These are phyloP conservation scores for Naganishia kalamii DNA, from an alignment of 768 basidiomycete species.

Conservation along the genomic window DNA sequence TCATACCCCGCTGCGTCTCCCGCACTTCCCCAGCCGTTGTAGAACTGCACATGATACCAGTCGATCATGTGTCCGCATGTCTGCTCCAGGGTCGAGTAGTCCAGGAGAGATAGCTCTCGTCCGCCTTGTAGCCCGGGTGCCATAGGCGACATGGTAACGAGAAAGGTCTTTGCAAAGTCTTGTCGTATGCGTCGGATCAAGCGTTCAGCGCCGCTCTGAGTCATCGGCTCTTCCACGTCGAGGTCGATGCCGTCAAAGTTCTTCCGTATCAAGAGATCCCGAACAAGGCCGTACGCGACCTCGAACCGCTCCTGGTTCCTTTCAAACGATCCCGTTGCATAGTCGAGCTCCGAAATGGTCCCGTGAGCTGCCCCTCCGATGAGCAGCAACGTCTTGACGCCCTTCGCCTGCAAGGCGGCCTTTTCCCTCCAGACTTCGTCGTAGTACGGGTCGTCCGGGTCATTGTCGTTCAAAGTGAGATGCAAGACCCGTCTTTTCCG, in stretches of 20 bases:
- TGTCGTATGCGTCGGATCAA: constrained; percentile 5
- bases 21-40: constrained; percentile 13
- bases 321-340: constrained; percentile 6
- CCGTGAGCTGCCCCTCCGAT: constrained; percentile 3
- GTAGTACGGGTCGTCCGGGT: neutral
- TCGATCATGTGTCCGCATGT: constrained; percentile 12
- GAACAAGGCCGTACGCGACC: constrained; percentile 9
- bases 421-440: constrained; percentile 10
- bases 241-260: constrained; percentile 9
- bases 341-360: constrained; percentile 14
- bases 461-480: neutral
- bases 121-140: constrained; percentile 11
- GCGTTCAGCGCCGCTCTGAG: constrained; percentile 9
- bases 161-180: neutral
- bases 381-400: constrained; percentile 7
- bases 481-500: neutral
- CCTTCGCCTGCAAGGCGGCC: neutral
- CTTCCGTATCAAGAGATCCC: constrained; percentile 11
- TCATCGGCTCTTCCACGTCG: constrained; percentile 13
- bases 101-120: constrained; percentile 4
- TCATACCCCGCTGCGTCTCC: neutral
- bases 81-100: constrained; percentile 1
- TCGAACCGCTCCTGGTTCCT: constrained; percentile 11
- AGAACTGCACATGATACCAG: constrained; percentile 13
- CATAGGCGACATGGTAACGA: constrained; percentile 9